Evolutionary conservation across 805 yeast genomes (phyloP).

Genomic region (Blastobotrys parvus): DNA sequence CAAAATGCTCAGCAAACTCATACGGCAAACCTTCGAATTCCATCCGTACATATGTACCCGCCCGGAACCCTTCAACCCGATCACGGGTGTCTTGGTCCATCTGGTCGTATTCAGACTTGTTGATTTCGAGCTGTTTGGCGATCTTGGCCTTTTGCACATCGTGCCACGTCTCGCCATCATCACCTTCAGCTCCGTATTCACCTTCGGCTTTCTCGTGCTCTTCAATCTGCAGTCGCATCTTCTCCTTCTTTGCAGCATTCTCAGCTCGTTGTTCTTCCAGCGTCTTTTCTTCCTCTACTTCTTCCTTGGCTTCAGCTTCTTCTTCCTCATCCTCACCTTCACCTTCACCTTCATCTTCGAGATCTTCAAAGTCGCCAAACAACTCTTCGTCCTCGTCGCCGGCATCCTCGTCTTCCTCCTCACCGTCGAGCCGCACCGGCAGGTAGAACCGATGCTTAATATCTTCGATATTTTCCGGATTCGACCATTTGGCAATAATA

Average conservation of each 20-base stretch:
- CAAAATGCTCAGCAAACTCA: constrained; percentile 81
- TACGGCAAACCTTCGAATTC: constrained; percentile 79
- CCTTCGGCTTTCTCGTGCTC: constrained; percentile 65
- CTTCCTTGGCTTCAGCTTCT: constrained; percentile 33
- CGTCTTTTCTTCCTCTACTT: constrained; percentile 32
- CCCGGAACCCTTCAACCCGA: constrained; percentile 81
- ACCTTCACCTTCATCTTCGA: constrained; percentile 27
- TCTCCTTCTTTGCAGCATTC: constrained; percentile 86
- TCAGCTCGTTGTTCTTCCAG: constrained; percentile 67
- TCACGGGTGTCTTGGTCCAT: constrained; percentile 72
- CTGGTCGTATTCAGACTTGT: constrained; percentile 55
- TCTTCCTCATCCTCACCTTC: constrained; percentile 30
- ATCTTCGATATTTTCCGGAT: constrained; percentile 10
- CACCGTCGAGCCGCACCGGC: constrained; percentile 16
- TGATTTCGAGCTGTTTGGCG: constrained; percentile 92
- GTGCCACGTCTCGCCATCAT: constrained; percentile 87
- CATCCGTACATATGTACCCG: constrained; percentile 89
- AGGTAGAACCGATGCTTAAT: constrained; percentile 19
- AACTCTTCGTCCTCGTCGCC: constrained; percentile 26
- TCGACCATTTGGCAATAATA: constrained; percentile 16
- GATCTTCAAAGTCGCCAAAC: constrained; percentile 36
- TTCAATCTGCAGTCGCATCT: constrained; percentile 81
- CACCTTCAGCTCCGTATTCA: constrained; percentile 61
- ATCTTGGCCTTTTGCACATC: constrained; percentile 94
- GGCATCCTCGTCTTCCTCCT: constrained; percentile 19